Base-by-base conservation (phyloP, 2,329 filamentous ascomycete species). In the Paecilomyces sp. region DNA sequence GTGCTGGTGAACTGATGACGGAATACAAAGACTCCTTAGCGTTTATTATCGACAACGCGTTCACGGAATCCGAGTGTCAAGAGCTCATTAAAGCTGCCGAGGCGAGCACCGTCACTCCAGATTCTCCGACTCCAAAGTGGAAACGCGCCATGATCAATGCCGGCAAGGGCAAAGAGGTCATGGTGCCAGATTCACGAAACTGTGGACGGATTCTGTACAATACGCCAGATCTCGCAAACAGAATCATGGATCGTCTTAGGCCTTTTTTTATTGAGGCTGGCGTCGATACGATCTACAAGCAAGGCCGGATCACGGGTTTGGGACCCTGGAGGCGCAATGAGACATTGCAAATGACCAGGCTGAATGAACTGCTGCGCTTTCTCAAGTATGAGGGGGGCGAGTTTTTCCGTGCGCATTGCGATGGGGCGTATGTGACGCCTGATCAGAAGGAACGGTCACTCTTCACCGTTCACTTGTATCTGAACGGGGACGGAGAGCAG, bases 131-230 rank as follows among this genome's bases (percentile, higher is more conserved):
- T 2, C 75, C 67, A 61, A 72, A 77, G 1, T 93, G 90, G 90
- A 78, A 81, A 56, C 83, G 85, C 1, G 90, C 90, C 0, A 80
- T 90, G 72, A 80, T 92, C 60, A 88, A 88, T 68, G 72, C 85
- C 25, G 88, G 88, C 4, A 72, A 72, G 3, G 88, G 88, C 2
- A 76, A 71, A 59, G 86, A 93, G 73, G 73, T 79, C 2, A 71
- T 86, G 51, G 74, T 80, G 3, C 77, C 82, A 1, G 80, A 85
- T 8, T 84, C 84, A 55, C 81, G 90, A 15, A 87, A 89, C 62
- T 88, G 88, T 66, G 88, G 88, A n/a, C 82, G 90, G 2, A 90
- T 93, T 63, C 88, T 94, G 65, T 90, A 86, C 83, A 89, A 94
- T 68, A 75, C 82, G 13, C 77, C 80, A 55, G 82, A 83, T 1